These are phyloP conservation scores for Cryptococcus sp. DNA, from an alignment of 1,284 basidiomycete species.

Conservation along the genomic window DNA sequence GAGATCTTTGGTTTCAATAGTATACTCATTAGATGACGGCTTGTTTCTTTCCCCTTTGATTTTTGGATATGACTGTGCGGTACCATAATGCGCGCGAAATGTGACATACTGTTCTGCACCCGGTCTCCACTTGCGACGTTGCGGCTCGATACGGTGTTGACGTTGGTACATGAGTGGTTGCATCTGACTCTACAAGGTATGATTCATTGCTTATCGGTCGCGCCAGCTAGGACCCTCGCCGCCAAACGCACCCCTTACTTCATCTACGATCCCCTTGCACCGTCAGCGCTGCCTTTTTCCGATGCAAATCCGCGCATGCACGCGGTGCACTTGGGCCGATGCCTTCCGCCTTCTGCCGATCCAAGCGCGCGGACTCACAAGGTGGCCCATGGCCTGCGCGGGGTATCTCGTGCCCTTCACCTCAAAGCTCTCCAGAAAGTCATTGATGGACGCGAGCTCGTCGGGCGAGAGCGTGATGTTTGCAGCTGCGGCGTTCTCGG, in stretches of 20 bases:
- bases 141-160: too few relatives aligned
- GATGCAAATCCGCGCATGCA: too few relatives aligned
- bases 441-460: conserved; percentile 48
- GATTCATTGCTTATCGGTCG: too few relatives aligned
- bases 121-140: not conserved
- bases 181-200: too few relatives aligned
- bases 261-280: too few relatives aligned
- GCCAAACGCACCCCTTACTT: not conserved
- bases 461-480: conserved; percentile 52
- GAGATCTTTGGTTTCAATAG: not conserved
- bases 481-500: conserved; percentile 54
- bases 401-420: conserved; percentile 34
- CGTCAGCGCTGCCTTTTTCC: too few relatives aligned
- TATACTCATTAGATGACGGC: not conserved
- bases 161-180: too few relatives aligned
- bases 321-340: too few relatives aligned
- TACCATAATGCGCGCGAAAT: not conserved
- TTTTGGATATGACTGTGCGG: not conserved
- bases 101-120: too few relatives aligned
- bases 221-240: not conserved
- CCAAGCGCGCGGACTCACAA: conserved; percentile 10
- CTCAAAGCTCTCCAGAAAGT: conserved; percentile 45
- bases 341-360: too few relatives aligned
- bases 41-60: not conserved
- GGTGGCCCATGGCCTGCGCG: conserved; percentile 5